These are phyloP conservation scores for Saccharomycopsis lassenensis DNA, from an alignment of 805 yeast genomes.

Conservation along the genomic window DNA sequence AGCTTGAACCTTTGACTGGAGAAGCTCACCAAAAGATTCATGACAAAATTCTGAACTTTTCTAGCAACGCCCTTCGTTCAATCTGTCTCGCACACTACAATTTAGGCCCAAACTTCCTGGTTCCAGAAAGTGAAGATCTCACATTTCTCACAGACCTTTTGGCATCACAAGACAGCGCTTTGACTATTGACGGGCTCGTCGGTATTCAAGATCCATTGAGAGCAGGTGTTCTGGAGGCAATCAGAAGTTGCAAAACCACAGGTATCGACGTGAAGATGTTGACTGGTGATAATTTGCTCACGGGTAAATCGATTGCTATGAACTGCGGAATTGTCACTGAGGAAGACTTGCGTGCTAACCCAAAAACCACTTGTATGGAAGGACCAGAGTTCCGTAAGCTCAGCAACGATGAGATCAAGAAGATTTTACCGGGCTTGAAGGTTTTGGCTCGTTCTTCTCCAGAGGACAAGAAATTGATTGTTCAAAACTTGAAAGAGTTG, in stretches of 20 bases:
- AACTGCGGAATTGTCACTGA: constrained; percentile 68
- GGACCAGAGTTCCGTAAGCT: constrained; percentile 83
- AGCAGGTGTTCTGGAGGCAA: constrained; percentile 83
- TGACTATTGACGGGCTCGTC: constrained; percentile 61
- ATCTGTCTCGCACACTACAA: constrained; percentile 80
- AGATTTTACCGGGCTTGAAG: constrained; percentile 59
- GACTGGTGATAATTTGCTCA: constrained; percentile 88
- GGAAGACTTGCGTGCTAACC: constrained; percentile 22
- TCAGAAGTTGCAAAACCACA: constrained; percentile 72
- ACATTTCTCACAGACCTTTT: too few species aligned
- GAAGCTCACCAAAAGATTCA: constrained; percentile 23
- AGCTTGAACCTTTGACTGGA: neutral
- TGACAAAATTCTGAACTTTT: constrained; percentile 43
- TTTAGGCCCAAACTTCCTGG: constrained; percentile 39
- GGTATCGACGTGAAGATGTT: constrained; percentile 97
- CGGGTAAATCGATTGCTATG: constrained; percentile 85
- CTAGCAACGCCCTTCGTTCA: constrained; percentile 76
- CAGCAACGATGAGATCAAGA: constrained; percentile 40
- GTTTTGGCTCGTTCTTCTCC: constrained; percentile 94
- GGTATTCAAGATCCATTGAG: constrained; percentile 96
- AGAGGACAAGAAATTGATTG: constrained; percentile 84
- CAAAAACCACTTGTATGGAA: constrained; percentile 63
- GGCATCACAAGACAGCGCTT: constrained; percentile 21
- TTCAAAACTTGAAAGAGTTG: constrained; percentile 61
- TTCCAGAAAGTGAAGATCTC: neutral